Conservation (phyloP, 805 yeast genomes). For the Clavispora vitiphila region DNA sequence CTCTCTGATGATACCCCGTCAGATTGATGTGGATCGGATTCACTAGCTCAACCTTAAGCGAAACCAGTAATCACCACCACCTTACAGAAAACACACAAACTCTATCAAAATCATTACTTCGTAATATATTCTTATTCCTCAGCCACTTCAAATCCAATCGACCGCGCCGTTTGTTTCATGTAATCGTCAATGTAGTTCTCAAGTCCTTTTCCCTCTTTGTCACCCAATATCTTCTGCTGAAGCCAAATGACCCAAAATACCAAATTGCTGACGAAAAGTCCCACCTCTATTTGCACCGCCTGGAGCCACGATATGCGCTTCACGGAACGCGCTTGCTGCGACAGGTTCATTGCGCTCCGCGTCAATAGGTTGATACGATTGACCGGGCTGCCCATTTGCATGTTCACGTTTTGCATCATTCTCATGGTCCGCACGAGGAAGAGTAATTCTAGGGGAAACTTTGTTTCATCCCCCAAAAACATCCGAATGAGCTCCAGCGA, state of each 20-base stretch:
- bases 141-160: constrained; percentile 36
- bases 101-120: no score
- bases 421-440: constrained; percentile 70
- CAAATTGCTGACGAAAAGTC: constrained; percentile 25
- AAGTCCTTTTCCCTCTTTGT: constrained; percentile 28
- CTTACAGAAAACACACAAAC: no score
- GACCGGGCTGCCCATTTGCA: constrained; percentile 65
- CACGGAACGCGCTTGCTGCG: neutral
- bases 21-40: no score
- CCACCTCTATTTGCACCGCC: constrained; percentile 17
- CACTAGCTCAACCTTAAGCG: no score
- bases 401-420: constrained; percentile 67
- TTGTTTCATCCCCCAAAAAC: constrained; percentile 57
- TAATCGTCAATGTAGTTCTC: constrained; percentile 45
- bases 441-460: constrained; percentile 61
- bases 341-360: constrained; percentile 41
- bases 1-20: no score
- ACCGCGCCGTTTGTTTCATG: constrained; percentile 37
- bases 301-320: constrained; percentile 11
- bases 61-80: no score
- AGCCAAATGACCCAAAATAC: constrained; percentile 29
- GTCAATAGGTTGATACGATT: constrained; percentile 65
- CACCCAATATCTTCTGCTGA: constrained; percentile 28
- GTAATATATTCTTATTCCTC: no score
- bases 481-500: constrained; percentile 36